Conservation (phyloP, 306 rosid species). For the Astragalus glycyphyllos region DNA sequence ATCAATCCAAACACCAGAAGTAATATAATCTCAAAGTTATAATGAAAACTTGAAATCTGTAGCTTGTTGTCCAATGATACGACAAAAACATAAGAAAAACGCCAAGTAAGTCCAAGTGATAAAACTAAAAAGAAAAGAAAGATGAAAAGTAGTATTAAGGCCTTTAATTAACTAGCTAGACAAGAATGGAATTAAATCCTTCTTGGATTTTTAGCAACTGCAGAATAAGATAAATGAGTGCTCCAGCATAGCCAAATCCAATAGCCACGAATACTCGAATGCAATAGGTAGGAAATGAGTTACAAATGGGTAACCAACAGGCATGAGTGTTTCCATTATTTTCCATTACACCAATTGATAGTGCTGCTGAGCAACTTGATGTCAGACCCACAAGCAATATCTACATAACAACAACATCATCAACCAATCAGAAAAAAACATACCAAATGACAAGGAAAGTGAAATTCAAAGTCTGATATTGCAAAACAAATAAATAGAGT, state of each 20-base stretch:
- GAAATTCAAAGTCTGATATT: too few species aligned
- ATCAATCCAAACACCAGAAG: too few species aligned
- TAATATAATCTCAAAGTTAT: background rate
- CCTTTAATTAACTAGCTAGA: background rate
- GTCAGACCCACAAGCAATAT: background rate
- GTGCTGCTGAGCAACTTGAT: slow-evolving; percentile 25
- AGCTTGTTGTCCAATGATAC: background rate
- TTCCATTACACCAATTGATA: slow-evolving; percentile 2
- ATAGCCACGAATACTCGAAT: background rate
- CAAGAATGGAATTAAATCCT: slow-evolving; percentile 12
- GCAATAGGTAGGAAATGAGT: background rate
- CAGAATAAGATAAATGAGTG: background rate
- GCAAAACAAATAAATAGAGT: background rate
- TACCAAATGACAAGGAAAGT: too few species aligned
- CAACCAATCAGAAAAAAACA: background rate
- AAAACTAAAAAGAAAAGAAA: background rate
- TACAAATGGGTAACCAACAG: slow-evolving; percentile 14
- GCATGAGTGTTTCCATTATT: slow-evolving; percentile 19
- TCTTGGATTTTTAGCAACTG: slow-evolving; percentile 4
- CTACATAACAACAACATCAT: slow-evolving; percentile 1
- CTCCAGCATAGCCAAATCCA: slow-evolving; percentile 2
- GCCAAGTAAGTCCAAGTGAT: background rate
- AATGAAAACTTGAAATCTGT: background rate
- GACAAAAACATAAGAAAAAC: background rate
- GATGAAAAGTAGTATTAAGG: background rate